Percentiles rank a stretch among this genome's conserved stretches.
These are phyloP conservation scores for Phaeosphaeriaceae sp. DNA, from an alignment of 2,329 filamentous ascomycete species.

Conservation along the genomic window DNA sequence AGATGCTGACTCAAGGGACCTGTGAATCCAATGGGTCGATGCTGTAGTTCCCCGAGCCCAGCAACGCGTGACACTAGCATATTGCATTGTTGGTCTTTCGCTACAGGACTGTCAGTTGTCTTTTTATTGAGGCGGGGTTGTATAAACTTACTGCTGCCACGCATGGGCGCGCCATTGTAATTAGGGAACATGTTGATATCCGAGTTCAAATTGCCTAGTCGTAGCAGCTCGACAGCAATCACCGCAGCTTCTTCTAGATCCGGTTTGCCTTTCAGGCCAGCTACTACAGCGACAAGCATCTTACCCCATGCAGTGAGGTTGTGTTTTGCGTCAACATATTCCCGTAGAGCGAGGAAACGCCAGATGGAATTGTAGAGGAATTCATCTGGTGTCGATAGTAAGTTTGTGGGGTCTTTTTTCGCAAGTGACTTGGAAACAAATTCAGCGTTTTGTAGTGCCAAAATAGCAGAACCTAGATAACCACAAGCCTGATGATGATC, in stretches of 20 bases:
- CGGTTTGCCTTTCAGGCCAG: constrained; percentile 62
- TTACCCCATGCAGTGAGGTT: constrained; percentile 81
- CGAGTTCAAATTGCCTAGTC: constrained; percentile 77
- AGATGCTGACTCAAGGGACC: constrained; percentile 91
- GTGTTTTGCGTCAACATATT: constrained; percentile 81
- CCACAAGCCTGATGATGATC: constrained; percentile 27
- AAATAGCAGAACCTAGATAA: constrained; percentile 57
- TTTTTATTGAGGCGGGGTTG: not conserved
- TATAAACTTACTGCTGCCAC: constrained; percentile 52
- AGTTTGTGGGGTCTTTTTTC: constrained; percentile 55
- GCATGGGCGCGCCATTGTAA: constrained; percentile 64
- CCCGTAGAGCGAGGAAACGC: constrained; percentile 87
- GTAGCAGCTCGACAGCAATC: constrained; percentile 83
- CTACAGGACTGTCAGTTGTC: constrained; percentile 47
- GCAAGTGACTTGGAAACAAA: constrained; percentile 74
- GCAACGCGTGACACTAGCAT: constrained; percentile 86
- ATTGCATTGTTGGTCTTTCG: constrained; percentile 77
- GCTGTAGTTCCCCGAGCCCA: constrained; percentile 79
- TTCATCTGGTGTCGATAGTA: constrained; percentile 70
- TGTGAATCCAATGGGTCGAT: constrained; percentile 88
- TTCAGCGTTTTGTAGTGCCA: constrained; percentile 70
- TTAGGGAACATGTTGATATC: constrained; percentile 64
- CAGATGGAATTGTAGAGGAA: constrained; percentile 78
- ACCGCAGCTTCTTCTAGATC: constrained; percentile 79
- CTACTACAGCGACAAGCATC: constrained; percentile 73